Base-by-base conservation (phyloP, 23 red algal genomes). In the Gracilaria caudata region DNA sequence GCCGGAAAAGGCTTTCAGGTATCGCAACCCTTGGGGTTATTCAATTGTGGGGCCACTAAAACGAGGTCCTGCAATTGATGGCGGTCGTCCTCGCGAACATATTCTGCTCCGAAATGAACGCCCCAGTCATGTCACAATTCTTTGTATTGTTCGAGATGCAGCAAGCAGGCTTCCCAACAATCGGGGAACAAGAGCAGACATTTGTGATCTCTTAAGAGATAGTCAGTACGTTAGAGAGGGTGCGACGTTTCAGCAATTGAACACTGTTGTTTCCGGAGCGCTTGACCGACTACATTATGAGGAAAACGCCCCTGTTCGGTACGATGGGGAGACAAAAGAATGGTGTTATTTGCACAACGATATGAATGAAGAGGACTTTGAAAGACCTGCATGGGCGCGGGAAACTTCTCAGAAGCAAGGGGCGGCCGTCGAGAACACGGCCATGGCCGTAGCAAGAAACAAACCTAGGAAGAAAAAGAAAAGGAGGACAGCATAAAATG, bases 341-440 rank as follows among this genome's bases (percentile, higher is more conserved):
- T 95, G 93, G 93, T 85, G 79, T 51, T 95, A 95, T 55, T 73
- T 95, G 78, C 93, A 95, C 55, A 95, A 95, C 49, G 86, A 95
- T 38, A 72, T 88, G 55, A 74, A 82, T 70, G 79, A 80, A 47
- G 58, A 87, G 43, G 83, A 86, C 64, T 95, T 90, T 82, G 78
- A 71, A 73, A 84, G 78, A 26, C 93, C 93, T 1, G 80, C 61
- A 11, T 95, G 93, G 93, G 93, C 93, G 26, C 55, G 90, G 20
- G 90, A 86, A 81, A 85, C 70, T 53, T 68, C 68, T 24, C 53
- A 78, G 35, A 78, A 53, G 34, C 68, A 89, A 51, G 74, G 58
- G 0, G 49, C 85, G 14, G 71, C 73, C 10, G 73, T 72, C 25
- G 55, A 74, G 73, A 77, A 79, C 29, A 35, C 85, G 58, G 68